These are phyloP conservation scores for Backusella luteola DNA, from an alignment of 192 early-diverging fungal genomes.

Conservation along the genomic window DNA sequence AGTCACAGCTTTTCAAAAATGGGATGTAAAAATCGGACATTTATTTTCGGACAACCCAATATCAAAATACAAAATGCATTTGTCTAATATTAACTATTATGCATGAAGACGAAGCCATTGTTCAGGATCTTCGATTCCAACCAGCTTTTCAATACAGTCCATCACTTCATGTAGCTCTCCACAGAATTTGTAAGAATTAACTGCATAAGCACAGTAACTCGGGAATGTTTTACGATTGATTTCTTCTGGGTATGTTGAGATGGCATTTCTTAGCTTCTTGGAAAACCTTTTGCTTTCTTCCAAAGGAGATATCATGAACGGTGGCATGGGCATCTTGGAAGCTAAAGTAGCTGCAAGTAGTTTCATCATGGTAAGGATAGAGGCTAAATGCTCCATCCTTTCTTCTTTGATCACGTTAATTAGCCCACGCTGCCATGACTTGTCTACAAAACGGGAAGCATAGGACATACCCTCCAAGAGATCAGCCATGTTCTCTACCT, in stretches of 20 bases:
- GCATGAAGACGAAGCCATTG: slow-evolving; percentile 12
- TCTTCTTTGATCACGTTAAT: neutral
- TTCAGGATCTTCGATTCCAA: slow-evolving; percentile 25
- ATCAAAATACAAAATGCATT: neutral
- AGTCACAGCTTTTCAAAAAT: too few species aligned
- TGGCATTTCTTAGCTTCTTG: neutral
- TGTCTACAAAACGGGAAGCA: neutral
- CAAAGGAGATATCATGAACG: slow-evolving; percentile 20
- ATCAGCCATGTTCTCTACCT: slow-evolving; percentile 36
- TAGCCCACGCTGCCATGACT: neutral
- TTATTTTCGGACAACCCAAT: too few species aligned
- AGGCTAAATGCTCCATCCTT: neutral
- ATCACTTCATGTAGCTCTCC: slow-evolving; percentile 23
- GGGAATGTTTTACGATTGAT: neutral
- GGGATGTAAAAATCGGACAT: too few species aligned
- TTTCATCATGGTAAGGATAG: slow-evolving; percentile 31
- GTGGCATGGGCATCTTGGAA: slow-evolving; percentile 27
- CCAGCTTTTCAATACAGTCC: slow-evolving; percentile 8
- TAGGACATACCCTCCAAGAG: neutral
- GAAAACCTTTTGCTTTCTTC: slow-evolving; percentile 11
- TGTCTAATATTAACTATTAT: neutral
- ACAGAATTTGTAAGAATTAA: slow-evolving; percentile 19
- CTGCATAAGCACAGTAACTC: slow-evolving; percentile 16
- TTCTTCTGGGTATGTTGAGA: neutral
- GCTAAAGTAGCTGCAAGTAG: slow-evolving; percentile 24